Evolutionary conservation across 108 stramenopile genomes (phyloP), one percentile per base, ranked within the genome.

Genomic region (Cyclostephanos invisitatus): DNA sequence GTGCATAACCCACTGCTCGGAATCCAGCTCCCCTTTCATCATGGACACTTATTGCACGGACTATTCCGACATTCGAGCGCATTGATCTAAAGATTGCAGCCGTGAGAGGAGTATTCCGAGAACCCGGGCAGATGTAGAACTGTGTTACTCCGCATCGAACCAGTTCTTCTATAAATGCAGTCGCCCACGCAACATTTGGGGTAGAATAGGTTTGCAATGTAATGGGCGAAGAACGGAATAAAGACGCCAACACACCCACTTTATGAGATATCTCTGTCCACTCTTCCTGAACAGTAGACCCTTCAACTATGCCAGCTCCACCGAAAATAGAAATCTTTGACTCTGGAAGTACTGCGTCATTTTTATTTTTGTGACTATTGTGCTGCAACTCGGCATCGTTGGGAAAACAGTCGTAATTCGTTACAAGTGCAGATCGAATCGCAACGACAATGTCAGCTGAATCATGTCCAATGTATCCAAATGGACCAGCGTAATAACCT

Each of bases 1-100:
- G 78, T 14, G 86, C 95, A 62, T 90, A 92, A 10, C 97, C 97
- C 37, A 96, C 48, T 2, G 94, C 94, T 71, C 91, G 89, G 76
- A 97, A 97, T 11, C 78, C 97, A 42, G 97, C 97, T 18, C 92
- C 90, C 46, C 97, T 84, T 86, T 97, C 97, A 80, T 97, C 97
- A 80, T 96, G 94, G 64, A 91, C 75, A 66, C 89, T 91, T 6
- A 87, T 80, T 3, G 88, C 93, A 9, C 85, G 56, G 17, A 94
- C 69, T 28, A 84, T 65, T 24, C 92, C 92, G 55, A 84, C 77
- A 42, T 84, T 70, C 1, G 90, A 79, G 53, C 91, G 77, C 38
- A 74, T 77, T 38, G 86, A 81, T 58, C 71, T 82, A 60, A 89
- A 85, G 38, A 92, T 77, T 18, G 93, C 95, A 44, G 87, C 85